Evolutionary conservation across 1,284 basidiomycete species (phyloP), one percentile per base, ranked within the genome.

Genomic region (Tranzscheliella williamsii): DNA sequence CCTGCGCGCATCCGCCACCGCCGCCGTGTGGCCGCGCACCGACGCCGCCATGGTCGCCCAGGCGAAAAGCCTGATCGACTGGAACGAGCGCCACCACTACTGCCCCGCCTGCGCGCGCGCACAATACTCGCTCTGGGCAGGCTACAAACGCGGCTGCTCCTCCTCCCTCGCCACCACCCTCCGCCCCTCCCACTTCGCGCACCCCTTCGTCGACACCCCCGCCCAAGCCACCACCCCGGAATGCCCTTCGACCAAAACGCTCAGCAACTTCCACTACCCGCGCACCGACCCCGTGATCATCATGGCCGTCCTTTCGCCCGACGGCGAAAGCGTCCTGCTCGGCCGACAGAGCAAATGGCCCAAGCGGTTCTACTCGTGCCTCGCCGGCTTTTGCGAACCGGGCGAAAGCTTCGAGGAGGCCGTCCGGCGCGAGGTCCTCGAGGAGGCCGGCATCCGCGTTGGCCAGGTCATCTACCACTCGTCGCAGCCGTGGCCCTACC

Each of bases 351-450:
- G 88, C 61, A 89, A 88, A 72, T 66, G 87, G 81, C 41, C 44
- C 26, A 24, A 32, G 11, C 67, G 56, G 4, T 67, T 75, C 36
- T 69, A 64, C 41, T 73, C 51, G 13, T 69, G 70, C 78, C 31
- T 78, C 21, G 78, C 78, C 5, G 65, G 71, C 47, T 78, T 76
- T 36, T 51, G 73, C 42, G 64, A 70, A 45, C 63, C 64, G n/a
- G 66, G 58, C 3, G 57, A 67, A 79, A 86, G 87, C 0, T 88
- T 97, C 61, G 94, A 98, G 79, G 93, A 97, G 67, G 88, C 92
- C 1, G 92, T 97, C 15, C 83, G 85, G 54, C 83, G 94, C 24
- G 94, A 97, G 79, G 88, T 95, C 68, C 88, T 90, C 84, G 94
- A 97, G 78, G 94, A 97, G 79, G 89, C 90, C 0, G 94, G 94